Evolutionary conservation across 164 flowering plant species (phyloP).

Genomic region (Cinnamomum chago): DNA sequence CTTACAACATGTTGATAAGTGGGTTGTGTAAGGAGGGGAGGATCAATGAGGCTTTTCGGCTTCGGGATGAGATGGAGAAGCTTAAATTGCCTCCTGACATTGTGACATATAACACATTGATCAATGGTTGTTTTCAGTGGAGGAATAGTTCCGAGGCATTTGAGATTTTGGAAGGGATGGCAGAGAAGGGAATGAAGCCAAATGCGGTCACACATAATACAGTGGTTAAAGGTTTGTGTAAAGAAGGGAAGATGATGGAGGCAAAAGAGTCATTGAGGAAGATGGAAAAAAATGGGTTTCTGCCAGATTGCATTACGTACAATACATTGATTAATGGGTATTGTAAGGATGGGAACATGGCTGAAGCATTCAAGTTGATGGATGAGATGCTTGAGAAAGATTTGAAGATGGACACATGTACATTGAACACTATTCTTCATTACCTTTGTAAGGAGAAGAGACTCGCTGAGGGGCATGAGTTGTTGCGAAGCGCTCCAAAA

Average conservation of each 20-base stretch:
- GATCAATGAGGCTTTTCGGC: conserved; percentile 60
- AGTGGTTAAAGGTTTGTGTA: conserved; percentile 61
- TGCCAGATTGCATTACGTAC: conserved; percentile 62
- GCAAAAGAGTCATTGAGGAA: conserved; percentile 37
- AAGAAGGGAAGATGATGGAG: conserved; percentile 61
- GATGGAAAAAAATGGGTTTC: conserved; percentile 62
- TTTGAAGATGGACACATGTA: conserved; percentile 59
- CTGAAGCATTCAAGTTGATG: conserved; percentile 60
- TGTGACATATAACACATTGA: conserved; percentile 77
- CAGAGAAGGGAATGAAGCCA: conserved; percentile 43
- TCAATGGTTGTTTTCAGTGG: conserved; percentile 56
- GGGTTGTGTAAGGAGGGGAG: conserved; percentile 60
- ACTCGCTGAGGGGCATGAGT: conserved; percentile 49
- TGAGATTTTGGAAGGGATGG: conserved; percentile 56
- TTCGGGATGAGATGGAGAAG: conserved; percentile 60
- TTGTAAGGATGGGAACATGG: conserved; percentile 56
- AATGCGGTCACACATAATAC: conserved; percentile 56
- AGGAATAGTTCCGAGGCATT: conserved; percentile 37
- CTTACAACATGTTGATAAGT: conserved; percentile 68
- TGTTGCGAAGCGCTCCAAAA: conserved; percentile 41
- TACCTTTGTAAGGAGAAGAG: conserved; percentile 54
- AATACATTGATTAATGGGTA: conserved; percentile 71
- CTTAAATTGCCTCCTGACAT: conserved; percentile 61
- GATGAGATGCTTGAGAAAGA: conserved; percentile 62
- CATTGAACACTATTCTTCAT: conserved; percentile 59